Conservation (phyloP, 495 filamentous ascomycete species). For the Hypoxylon perforatum region DNA sequence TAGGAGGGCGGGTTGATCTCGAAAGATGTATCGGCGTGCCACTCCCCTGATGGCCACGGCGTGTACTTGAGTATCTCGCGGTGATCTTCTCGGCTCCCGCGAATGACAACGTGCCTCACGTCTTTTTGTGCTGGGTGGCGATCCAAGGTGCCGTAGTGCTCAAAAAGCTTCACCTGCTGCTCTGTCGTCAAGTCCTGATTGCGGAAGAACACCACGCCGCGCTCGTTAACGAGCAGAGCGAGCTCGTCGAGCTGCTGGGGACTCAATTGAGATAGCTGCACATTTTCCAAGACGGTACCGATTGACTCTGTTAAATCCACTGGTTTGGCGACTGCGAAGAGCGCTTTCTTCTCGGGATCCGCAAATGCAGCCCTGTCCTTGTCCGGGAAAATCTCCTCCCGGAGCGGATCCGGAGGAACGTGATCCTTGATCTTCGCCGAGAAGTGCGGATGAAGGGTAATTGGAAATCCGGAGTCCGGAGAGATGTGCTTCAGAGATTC, state of each 20-base stretch:
- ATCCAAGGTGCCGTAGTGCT: slow-evolving; percentile 63
- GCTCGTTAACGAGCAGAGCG: slow-evolving; percentile 57
- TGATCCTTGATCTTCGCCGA: slow-evolving; percentile 66
- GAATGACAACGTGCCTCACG: slow-evolving; percentile 42
- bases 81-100: slow-evolving; percentile 44
- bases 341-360: slow-evolving; percentile 61
- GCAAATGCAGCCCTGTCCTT: slow-evolving; percentile 63
- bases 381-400: slow-evolving; percentile 53
- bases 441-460: slow-evolving; percentile 69
- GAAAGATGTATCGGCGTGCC: slow-evolving; percentile 64
- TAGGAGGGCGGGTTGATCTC: slow-evolving; percentile 65
- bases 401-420: slow-evolving; percentile 57
- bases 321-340: slow-evolving; percentile 58
- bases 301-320: slow-evolving; percentile 64
- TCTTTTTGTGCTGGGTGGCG: slow-evolving; percentile 63
- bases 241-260: slow-evolving; percentile 57
- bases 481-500: slow-evolving; percentile 51
- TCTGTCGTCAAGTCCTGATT: slow-evolving; percentile 64
- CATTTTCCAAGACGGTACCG: slow-evolving; percentile 59
- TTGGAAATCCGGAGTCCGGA: slow-evolving; percentile 51
- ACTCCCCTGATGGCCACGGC: slow-evolving; percentile 53
- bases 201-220: slow-evolving; percentile 62
- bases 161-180: slow-evolving; percentile 61
- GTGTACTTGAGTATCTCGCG: slow-evolving; percentile 44
- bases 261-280: slow-evolving; percentile 59